A percentile compares a stretch with the other conserved stretches of the same genome.
These are phyloP conservation scores for Ogataea siamensis DNA, from an alignment of 805 yeast species.

Conservation along the genomic window DNA sequence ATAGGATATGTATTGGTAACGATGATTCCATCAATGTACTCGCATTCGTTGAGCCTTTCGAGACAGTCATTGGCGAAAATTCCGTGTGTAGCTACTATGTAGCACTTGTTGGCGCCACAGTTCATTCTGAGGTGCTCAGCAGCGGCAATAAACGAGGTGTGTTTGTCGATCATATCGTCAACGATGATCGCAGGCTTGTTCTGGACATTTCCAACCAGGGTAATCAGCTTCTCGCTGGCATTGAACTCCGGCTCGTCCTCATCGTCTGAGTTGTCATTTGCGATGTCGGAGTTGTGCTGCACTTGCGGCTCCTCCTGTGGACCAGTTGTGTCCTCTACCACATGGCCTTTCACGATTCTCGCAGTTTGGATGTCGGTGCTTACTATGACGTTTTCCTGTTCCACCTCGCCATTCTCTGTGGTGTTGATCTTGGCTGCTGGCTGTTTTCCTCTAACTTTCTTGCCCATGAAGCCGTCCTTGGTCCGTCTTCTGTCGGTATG, in stretches of 20 bases:
- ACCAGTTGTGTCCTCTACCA: constrained; percentile 69
- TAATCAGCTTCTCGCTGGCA: constrained; percentile 80
- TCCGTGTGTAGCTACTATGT: constrained; percentile 94
- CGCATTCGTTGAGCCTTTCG: constrained; percentile 71
- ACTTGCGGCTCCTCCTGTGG: constrained; percentile 21
- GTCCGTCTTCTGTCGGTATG: constrained; percentile 96
- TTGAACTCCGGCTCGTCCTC: constrained; percentile 69
- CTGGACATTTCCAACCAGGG: constrained; percentile 94
- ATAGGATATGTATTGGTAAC: constrained; percentile 97
- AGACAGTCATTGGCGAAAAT: constrained; percentile 85
- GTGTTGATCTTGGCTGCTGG: constrained; percentile 34
- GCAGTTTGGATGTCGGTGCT: constrained; percentile 90
- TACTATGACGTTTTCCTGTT: constrained; percentile 64
- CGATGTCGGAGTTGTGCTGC: constrained; percentile 43
- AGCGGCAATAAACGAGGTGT: constrained; percentile 90
- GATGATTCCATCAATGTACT: constrained; percentile 85
- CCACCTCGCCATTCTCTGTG: constrained; percentile 49
- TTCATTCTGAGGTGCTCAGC: constrained; percentile 95
- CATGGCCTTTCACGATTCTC: constrained; percentile 94
- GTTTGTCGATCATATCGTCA: constrained; percentile 97
- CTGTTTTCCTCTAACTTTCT: constrained; percentile 44
- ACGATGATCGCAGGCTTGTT: constrained; percentile 88
- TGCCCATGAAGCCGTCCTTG: constrained; percentile 51
- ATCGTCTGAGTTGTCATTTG: constrained; percentile 82
- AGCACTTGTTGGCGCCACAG: constrained; percentile 93